Percentiles rank a stretch among this genome's conserved stretches.
Evolutionary conservation across 2,329 filamentous ascomycete genomes (phyloP).

Genomic region (Sarocladiaceae sp.): DNA sequence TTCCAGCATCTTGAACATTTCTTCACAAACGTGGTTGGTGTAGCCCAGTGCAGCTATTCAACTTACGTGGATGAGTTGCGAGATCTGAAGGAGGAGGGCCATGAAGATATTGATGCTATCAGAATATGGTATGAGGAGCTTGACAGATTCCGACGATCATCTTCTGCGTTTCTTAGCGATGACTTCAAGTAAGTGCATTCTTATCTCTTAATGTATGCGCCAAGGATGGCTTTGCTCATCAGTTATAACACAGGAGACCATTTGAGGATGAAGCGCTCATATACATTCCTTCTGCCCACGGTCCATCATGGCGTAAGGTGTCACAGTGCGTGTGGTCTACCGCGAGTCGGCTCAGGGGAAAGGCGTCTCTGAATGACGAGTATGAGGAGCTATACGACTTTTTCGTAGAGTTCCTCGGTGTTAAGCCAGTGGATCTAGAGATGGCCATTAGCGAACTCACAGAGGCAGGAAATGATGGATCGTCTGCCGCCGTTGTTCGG

Average conservation of each 20-base stretch:
- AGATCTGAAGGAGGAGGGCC: constrained; percentile 9
- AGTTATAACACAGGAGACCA: not conserved
- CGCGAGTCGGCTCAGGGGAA: constrained; percentile 15
- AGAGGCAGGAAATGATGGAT: constrained; percentile 1
- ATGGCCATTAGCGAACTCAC: constrained; percentile 20
- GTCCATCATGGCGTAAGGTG: constrained; percentile 15
- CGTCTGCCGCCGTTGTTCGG: not conserved
- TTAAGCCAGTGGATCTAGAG: constrained; percentile 16
- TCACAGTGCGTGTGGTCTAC: constrained; percentile 21
- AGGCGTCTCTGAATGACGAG: constrained; percentile 14
- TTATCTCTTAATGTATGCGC: not conserved
- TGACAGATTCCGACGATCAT: not conserved
- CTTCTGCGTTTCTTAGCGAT: not conserved
- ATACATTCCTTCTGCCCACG: not conserved
- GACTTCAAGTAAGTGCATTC: not conserved
- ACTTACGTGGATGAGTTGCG: constrained; percentile 14
- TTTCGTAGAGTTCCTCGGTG: constrained; percentile 18
- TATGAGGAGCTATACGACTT: constrained; percentile 18
- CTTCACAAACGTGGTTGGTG: constrained; percentile 11
- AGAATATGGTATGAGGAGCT: constrained; percentile 4
- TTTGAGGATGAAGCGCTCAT: constrained; percentile 6
- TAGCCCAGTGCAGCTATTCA: constrained; percentile 13
- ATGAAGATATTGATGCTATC: constrained; percentile 15
- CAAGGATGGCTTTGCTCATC: not conserved
- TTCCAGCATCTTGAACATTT: constrained; percentile 15